Evolutionary conservation across 1,284 basidiomycete species (phyloP).

Genomic region (Anthracocystis walkeri): DNA sequence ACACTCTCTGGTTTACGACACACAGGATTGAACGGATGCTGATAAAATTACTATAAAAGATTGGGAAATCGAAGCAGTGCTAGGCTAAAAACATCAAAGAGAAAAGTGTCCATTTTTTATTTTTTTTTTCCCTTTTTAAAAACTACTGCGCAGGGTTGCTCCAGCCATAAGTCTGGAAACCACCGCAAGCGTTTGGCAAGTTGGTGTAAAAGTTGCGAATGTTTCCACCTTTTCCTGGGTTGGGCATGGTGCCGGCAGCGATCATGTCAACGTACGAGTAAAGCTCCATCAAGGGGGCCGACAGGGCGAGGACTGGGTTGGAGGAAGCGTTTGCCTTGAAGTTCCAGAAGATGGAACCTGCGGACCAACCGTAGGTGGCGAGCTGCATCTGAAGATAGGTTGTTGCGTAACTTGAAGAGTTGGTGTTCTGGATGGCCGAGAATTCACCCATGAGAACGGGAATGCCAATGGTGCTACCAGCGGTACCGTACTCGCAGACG

Average conservation of each 20-base stretch:
- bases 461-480: slow-evolving; percentile 34
- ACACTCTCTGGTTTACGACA: too few relatives aligned
- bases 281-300: slow-evolving; percentile 30
- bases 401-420: slow-evolving; percentile 26
- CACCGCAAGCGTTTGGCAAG: slow-evolving; percentile 42
- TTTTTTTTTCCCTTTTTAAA: too few relatives aligned
- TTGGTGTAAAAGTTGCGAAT: slow-evolving; percentile 31
- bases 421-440: slow-evolving; percentile 53
- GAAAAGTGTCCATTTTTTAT: background rate
- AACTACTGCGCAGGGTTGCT: slow-evolving; percentile 22
- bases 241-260: slow-evolving; percentile 34
- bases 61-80: too few relatives aligned
- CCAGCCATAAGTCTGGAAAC: slow-evolving; percentile 39
- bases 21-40: too few relatives aligned
- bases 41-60: too few relatives aligned
- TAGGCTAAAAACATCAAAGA: background rate
- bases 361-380: slow-evolving; percentile 65
- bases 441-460: slow-evolving; percentile 63
- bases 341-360: slow-evolving; percentile 66
- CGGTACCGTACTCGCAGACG: slow-evolving; percentile 56
- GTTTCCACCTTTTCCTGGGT: slow-evolving; percentile 41
- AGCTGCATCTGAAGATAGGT: slow-evolving; percentile 56
- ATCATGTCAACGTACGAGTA: slow-evolving; percentile 58
- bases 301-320: slow-evolving; percentile 35
- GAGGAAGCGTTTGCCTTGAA: slow-evolving; percentile 54